These are phyloP conservation scores for Beauveria asiatica DNA, from an alignment of 2,329 filamentous ascomycete genomes.

Conservation along the genomic window DNA sequence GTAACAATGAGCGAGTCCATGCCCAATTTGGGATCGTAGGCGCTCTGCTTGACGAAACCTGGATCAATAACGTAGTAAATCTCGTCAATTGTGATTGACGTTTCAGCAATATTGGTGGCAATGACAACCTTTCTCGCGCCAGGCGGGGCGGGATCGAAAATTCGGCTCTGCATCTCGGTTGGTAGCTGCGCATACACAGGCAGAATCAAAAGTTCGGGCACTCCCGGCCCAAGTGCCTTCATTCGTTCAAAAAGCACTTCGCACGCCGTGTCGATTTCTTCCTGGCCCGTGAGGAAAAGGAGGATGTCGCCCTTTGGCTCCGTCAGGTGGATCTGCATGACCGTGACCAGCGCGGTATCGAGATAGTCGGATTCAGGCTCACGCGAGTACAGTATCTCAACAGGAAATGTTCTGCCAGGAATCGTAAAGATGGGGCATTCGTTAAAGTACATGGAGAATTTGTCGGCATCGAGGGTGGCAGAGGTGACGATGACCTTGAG, in stretches of 20 bases:
- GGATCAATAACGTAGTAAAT: slow-evolving; percentile 97
- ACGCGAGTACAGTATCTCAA: slow-evolving; percentile 89
- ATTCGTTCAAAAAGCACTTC: slow-evolving; percentile 92
- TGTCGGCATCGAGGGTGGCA: slow-evolving; percentile 91
- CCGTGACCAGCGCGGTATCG: slow-evolving; percentile 86
- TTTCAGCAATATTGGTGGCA: slow-evolving; percentile 97
- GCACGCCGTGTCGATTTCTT: slow-evolving; percentile 93
- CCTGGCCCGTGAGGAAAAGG: slow-evolving; percentile 93
- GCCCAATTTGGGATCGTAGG: slow-evolving; percentile 91
- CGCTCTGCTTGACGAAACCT: slow-evolving; percentile 95
- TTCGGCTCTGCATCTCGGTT: slow-evolving; percentile 84
- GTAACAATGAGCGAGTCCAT: slow-evolving; percentile 97
- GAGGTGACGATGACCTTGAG: slow-evolving; percentile 95
- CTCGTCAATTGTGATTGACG: slow-evolving; percentile 93
- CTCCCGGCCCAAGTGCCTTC: slow-evolving; percentile 84
- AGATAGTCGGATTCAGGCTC: slow-evolving; percentile 96
- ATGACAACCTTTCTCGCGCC: slow-evolving; percentile 91
- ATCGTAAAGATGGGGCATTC: slow-evolving; percentile 95
- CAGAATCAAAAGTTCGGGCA: slow-evolving; percentile 85
- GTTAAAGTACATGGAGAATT: slow-evolving; percentile 95
- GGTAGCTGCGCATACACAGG: slow-evolving; percentile 95
- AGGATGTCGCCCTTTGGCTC: slow-evolving; percentile 90
- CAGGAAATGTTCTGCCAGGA: slow-evolving; percentile 87
- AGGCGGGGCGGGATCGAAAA: slow-evolving; percentile 86
- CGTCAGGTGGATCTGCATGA: slow-evolving; percentile 95